Evolutionary conservation across 768 basidiomycete genomes (phyloP).

Genomic region (Myochromella boudieri): DNA sequence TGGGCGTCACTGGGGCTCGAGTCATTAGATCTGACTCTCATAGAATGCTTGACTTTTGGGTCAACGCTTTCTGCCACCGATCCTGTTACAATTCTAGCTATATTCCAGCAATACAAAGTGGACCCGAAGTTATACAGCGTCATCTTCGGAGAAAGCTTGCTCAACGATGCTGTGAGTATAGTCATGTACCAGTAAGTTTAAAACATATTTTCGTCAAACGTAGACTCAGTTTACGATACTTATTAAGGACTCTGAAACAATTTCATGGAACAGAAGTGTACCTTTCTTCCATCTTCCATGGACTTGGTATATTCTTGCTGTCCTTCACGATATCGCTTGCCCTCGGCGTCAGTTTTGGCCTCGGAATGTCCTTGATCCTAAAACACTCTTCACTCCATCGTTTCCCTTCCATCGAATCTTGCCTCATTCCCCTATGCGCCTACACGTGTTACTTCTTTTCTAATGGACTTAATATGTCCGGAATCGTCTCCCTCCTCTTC

Average conservation of each 20-base stretch:
- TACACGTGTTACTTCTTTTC: constrained; percentile 99
- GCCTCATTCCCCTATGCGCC: constrained; percentile 89
- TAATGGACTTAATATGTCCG: constrained; percentile 92
- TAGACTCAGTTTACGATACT: not conserved
- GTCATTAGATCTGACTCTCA: constrained; percentile 76
- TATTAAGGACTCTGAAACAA: constrained; percentile 77
- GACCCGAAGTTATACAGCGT: constrained; percentile 97
- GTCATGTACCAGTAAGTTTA: constrained; percentile 97
- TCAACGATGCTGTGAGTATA: constrained; percentile 99
- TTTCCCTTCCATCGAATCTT: constrained; percentile 96
- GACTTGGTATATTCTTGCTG: constrained; percentile 95
- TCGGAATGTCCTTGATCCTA: constrained; percentile 86
- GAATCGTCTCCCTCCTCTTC: constrained; percentile 96
- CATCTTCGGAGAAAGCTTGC: constrained; percentile 94
- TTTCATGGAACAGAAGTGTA: constrained; percentile 91
- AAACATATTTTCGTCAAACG: not conserved
- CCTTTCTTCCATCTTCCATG: constrained; percentile 88
- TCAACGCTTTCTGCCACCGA: constrained; percentile 97
- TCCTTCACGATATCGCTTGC: constrained; percentile 95
- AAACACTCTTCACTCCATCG: constrained; percentile 88
- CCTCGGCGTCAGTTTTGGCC: constrained; percentile 88
- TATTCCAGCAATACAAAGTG: constrained; percentile 98
- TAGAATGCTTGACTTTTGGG: constrained; percentile 96
- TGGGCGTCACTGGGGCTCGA: constrained; percentile 94
- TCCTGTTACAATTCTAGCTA: constrained; percentile 95